These are phyloP conservation scores for Wolfiporia cocos DNA, from an alignment of 1,284 basidiomycete genomes.

Conservation along the genomic window DNA sequence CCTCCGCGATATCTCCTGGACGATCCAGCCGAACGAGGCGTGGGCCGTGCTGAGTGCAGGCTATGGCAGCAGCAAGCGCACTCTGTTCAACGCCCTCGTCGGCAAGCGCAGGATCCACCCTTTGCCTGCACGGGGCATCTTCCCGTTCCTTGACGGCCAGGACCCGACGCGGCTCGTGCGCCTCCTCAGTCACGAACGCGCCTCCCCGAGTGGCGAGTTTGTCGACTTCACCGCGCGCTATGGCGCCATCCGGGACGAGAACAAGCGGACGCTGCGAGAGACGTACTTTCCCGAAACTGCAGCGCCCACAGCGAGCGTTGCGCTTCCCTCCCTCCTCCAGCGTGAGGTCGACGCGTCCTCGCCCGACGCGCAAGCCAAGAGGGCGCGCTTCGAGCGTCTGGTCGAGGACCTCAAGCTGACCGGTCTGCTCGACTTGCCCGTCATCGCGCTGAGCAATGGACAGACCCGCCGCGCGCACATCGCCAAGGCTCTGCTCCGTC, in stretches of 20 bases:
- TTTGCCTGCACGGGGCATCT: constrained; percentile 55
- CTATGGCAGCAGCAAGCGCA: constrained; percentile 18
- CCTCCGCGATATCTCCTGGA: constrained; percentile 21
- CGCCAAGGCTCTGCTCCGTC: constrained; percentile 66
- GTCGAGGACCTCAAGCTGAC: constrained; percentile 49
- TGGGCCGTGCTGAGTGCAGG: constrained; percentile 23
- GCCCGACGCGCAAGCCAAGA: constrained; percentile 12
- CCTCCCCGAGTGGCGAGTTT: constrained; percentile 61
- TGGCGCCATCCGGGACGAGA: constrained; percentile 80
- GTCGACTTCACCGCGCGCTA: constrained; percentile 90
- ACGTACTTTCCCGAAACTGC: constrained; percentile 56
- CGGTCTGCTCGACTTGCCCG: constrained; percentile 70
- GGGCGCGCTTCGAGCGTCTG: constrained; percentile 42
- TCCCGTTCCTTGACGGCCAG: constrained; percentile 53
- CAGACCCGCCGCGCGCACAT: constrained; percentile 89
- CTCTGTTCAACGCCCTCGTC: constrained; percentile 40
- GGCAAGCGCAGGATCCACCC: constrained; percentile 67
- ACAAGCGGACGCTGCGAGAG: constrained; percentile 65
- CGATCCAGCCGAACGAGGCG: constrained; percentile 19
- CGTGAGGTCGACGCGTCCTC: constrained; percentile 15
- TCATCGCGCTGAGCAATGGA: constrained; percentile 85
- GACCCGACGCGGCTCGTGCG: constrained; percentile 50
- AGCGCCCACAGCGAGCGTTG: constrained; percentile 23
- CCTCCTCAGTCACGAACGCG: constrained; percentile 72
- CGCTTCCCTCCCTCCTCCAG: constrained; percentile 15